Conservation (phyloP, 2,329 filamentous ascomycete species). For the Pyricularia sp. region DNA sequence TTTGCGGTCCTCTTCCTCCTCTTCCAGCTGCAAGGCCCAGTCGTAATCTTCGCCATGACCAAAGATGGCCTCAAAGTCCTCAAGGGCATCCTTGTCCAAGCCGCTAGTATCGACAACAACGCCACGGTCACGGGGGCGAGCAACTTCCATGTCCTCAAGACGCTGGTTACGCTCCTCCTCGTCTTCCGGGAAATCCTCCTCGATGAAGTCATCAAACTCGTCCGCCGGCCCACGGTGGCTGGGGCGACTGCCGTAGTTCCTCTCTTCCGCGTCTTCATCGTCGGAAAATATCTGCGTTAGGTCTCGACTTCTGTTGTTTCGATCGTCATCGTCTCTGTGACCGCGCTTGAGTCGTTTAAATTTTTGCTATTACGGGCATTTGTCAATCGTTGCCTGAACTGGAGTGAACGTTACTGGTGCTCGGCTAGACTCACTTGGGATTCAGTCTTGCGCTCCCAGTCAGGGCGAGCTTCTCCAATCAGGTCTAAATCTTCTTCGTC, state of each 20-base stretch:
- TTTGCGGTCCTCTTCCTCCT: conserved; percentile 71
- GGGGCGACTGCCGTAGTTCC: conserved; percentile 39
- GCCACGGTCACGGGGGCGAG: conserved; percentile 63
- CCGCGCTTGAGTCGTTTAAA: conserved; percentile 96
- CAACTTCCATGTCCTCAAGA: conserved; percentile 81
- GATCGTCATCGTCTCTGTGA: conserved; percentile 62
- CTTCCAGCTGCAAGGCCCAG: conserved; percentile 85
- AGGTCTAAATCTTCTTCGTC: conserved; percentile 95
- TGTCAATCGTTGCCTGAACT: not conserved
- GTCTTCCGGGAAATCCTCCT: conserved; percentile 87
- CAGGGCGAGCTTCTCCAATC: conserved; percentile 74
- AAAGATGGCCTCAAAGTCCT: conserved; percentile 95
- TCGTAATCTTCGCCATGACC: conserved; percentile 93
- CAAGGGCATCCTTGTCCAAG: conserved; percentile 82
- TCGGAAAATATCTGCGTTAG: conserved; percentile 93
- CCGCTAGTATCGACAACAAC: conserved; percentile 72
- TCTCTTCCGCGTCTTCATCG: conserved; percentile 67
- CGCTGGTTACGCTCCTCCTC: conserved; percentile 68
- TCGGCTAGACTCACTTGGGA: conserved; percentile 51
- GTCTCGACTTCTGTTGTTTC: conserved; percentile 55
- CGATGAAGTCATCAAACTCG: conserved; percentile 93
- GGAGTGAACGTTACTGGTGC: not conserved
- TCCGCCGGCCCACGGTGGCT: conserved; percentile 55
- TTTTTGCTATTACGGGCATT: conserved; percentile 51
- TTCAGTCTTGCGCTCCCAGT: conserved; percentile 55